phyloP scores from a whole-genome alignment of 768 basidiomycete species.

The Boletus edulis region DNA sequence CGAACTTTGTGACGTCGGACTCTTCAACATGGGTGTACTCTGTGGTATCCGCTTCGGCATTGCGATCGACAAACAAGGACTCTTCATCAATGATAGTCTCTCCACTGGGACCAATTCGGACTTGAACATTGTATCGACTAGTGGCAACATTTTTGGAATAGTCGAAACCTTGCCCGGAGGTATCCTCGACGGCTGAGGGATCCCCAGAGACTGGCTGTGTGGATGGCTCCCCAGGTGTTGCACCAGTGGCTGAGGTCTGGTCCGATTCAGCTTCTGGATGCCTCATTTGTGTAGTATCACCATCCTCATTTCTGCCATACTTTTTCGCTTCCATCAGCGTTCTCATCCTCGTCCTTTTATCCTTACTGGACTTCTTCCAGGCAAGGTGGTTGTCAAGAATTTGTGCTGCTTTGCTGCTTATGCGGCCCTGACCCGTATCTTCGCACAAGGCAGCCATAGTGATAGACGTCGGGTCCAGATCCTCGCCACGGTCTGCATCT shows the following conservation, averaged over 20 bases:
- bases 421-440: constrained; percentile 75
- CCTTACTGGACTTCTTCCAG: constrained; percentile 69
- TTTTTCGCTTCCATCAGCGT: constrained; percentile 69
- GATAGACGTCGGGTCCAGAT: constrained; percentile 77
- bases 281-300: constrained; percentile 28
- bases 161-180: constrained; percentile 63
- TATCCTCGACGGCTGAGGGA: constrained; percentile 31
- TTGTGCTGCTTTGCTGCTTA: constrained; percentile 74
- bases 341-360: constrained; percentile 64
- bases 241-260: constrained; percentile 1
- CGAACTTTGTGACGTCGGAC: constrained; percentile 80
- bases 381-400: constrained; percentile 67
- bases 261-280: constrained; percentile 11
- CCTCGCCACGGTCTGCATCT: constrained; percentile 66
- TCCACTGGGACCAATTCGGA: constrained; percentile 84
- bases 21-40: constrained; percentile 79
- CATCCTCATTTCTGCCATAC: constrained; percentile 59
- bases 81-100: constrained; percentile 87
- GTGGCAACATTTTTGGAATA: constrained; percentile 63
- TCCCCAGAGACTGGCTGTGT: constrained; percentile 16
- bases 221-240: constrained; percentile 12
- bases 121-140: constrained; percentile 79
- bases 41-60: constrained; percentile 62
- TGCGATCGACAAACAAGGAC: constrained; percentile 75
- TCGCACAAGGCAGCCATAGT: constrained; percentile 80